Conservation (phyloP, 108 stramenopile species). For the Nitzschia putrida region DNA sequence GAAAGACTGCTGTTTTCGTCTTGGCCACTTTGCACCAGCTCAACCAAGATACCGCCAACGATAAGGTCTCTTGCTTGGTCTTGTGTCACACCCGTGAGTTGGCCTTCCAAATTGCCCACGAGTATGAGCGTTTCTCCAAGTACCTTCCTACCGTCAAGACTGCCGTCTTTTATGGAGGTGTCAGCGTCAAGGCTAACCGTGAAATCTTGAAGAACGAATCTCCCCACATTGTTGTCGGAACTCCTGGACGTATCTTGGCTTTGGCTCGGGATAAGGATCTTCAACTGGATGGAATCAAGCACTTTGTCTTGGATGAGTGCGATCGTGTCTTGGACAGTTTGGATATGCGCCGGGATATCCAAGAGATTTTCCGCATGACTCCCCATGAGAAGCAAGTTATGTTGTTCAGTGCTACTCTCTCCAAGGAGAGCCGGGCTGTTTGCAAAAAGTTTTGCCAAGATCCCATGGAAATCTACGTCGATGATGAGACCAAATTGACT, state of each 20-base stretch:
- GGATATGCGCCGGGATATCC: constrained; percentile 97
- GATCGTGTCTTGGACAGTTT: constrained; percentile 96
- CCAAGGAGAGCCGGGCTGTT: constrained; percentile 97
- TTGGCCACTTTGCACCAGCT: constrained; percentile 97
- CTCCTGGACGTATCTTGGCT: constrained; percentile 94
- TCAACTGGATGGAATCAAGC: constrained; percentile 93
- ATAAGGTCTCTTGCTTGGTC: constrained; percentile 90
- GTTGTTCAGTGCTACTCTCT: constrained; percentile 98
- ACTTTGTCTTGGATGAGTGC: constrained; percentile 99
- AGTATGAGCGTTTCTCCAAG: constrained; percentile 99
- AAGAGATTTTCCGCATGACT: constrained; percentile 98
- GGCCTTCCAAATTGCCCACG: constrained; percentile 99
- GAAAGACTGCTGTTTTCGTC: constrained; percentile 99
- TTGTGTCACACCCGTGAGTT: constrained; percentile 99
- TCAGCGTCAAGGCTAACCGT: constrained; percentile 81
- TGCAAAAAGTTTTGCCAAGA: constrained; percentile 99
- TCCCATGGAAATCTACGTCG: constrained; percentile 98
- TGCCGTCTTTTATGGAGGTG: constrained; percentile 98
- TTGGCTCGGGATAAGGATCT: constrained; percentile 91
- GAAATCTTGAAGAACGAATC: constrained; percentile 92
- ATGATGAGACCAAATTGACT: constrained; percentile 99
- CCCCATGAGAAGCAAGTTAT: constrained; percentile 99
- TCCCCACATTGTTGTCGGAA: constrained; percentile 98
- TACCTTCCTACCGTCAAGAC: constrained; percentile 97
- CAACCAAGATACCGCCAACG: constrained; percentile 64